Conservation (phyloP, 1,284 basidiomycete species). For the Ceratobasidium sp. region DNA sequence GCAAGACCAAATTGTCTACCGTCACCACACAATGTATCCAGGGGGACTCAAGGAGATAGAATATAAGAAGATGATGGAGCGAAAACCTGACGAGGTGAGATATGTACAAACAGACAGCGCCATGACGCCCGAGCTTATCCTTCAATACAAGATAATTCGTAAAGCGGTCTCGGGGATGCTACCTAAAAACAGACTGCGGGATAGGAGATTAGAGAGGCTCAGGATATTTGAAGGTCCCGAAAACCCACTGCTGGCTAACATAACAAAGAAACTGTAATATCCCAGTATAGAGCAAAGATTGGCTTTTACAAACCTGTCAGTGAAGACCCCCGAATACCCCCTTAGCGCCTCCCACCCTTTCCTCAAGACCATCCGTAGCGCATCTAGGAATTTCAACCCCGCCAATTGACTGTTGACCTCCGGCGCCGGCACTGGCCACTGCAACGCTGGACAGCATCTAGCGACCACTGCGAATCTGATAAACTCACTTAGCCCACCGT, state of each 20-base stretch:
- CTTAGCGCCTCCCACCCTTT: no score
- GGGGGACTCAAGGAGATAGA: constrained; percentile 93
- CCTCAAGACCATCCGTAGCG: no score
- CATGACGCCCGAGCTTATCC: constrained; percentile 8
- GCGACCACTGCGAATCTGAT: no score
- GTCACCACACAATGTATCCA: constrained; percentile 92
- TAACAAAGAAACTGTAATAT: constrained; percentile 48
- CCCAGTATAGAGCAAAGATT: no score
- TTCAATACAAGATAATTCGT: constrained; percentile 82
- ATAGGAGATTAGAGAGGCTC: constrained; percentile 83
- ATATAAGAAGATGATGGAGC: constrained; percentile 82
- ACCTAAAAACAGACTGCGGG: constrained; percentile 93
- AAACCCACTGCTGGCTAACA: constrained; percentile 53
- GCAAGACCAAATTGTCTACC: constrained; percentile 86
- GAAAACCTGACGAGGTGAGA: constrained; percentile 90
- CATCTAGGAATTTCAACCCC: no score
- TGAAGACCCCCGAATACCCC: no score
- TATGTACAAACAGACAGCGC: not conserved
- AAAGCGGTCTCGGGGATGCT: constrained; percentile 96
- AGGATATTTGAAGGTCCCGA: constrained; percentile 80
- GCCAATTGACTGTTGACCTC: no score
- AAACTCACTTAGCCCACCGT: no score
- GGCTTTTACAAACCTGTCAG: no score
- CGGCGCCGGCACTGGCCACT: no score
- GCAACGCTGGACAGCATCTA: no score